Evolutionary conservation across 495 filamentous ascomycete genomes (phyloP), one percentile per base, ranked within the genome.

Genomic region (Saxophila tyrrhenica): DNA sequence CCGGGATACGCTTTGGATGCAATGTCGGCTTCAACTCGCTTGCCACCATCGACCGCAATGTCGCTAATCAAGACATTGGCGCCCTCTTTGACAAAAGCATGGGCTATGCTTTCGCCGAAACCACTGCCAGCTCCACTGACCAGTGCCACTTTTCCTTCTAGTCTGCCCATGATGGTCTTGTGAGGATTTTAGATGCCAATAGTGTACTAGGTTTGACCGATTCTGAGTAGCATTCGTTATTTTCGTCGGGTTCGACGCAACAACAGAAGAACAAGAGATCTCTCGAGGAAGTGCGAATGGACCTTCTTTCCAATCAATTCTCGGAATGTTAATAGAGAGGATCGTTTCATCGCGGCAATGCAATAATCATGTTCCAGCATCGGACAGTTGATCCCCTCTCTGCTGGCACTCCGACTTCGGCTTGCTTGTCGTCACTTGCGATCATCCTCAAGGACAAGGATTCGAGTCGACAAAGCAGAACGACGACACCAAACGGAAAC

Each of bases 141-240:
- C 50, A 63, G 46, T 16, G 58, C 61, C 3, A 52, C 50, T 46
- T 63, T 63, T 52, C 42, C 41, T 41, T 57, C 39, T 7, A 63
- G 48, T 42, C 62, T 55, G 32, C 60, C 60, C 60, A 62, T 65
- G 2, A 19, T 41, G 11, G 7, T 21, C 38, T 25, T 46, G 19
- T 10, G 9, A 20, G 43, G 1, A 46, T 46, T 17, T 17, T 46
- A n/a, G n/a, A n/a, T n/a, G n/a, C n/a, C n/a, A n/a, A n/a, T n/a
- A n/a, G n/a, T n/a, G n/a, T n/a, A n/a, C n/a, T n/a, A n/a, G n/a
- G n/a, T n/a, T n/a, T n/a, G n/a, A n/a, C n/a, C n/a, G n/a, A n/a
- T n/a, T n/a, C n/a, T n/a, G n/a, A n/a, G n/a, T n/a, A n/a, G n/a
- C n/a, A n/a, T n/a, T n/a, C n/a, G n/a, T n/a, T n/a, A n/a, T n/a